A percentile compares a stretch with the other conserved stretches of the same genome.
Conservation (phyloP, 176 grass and related monocot species). For the Oryza rufipogon region DNA sequence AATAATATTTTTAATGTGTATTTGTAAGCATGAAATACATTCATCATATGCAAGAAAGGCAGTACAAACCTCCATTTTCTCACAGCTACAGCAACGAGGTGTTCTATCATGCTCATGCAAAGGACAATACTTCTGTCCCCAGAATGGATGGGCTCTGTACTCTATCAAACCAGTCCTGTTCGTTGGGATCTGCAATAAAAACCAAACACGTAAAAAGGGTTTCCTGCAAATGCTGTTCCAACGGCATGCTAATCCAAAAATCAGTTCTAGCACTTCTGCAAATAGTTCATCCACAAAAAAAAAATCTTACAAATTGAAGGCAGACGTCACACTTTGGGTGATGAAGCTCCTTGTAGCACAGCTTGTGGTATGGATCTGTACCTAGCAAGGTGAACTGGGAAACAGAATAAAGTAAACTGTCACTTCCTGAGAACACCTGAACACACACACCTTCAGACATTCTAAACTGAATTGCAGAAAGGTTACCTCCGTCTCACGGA, state of each 20-base stretch:
- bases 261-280: neutral
- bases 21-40: neutral
- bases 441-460: neutral
- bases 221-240: slow-evolving; percentile 6
- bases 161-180: slow-evolving; percentile 77
- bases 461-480: slow-evolving; percentile 21
- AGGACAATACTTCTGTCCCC: slow-evolving; percentile 93
- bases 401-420: slow-evolving; percentile 25
- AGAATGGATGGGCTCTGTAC: slow-evolving; percentile 87
- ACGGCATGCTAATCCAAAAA: neutral
- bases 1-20: too few species aligned
- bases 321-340: slow-evolving; percentile 97
- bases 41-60: neutral
- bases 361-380: slow-evolving; percentile 74
- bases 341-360: slow-evolving; percentile 93
- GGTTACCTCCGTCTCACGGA: slow-evolving; percentile 77
- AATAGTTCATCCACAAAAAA: slow-evolving; percentile 9
- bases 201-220: neutral
- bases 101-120: slow-evolving; percentile 73
- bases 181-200: slow-evolving; percentile 67
- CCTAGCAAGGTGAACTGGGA: slow-evolving; percentile 88
- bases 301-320: slow-evolving; percentile 86
- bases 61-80: slow-evolving; percentile 73
- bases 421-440: slow-evolving; percentile 17
- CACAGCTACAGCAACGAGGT: slow-evolving; percentile 82